phyloP scores from a whole-genome alignment of 768 basidiomycete species.

The Suillus weaverae region DNA sequence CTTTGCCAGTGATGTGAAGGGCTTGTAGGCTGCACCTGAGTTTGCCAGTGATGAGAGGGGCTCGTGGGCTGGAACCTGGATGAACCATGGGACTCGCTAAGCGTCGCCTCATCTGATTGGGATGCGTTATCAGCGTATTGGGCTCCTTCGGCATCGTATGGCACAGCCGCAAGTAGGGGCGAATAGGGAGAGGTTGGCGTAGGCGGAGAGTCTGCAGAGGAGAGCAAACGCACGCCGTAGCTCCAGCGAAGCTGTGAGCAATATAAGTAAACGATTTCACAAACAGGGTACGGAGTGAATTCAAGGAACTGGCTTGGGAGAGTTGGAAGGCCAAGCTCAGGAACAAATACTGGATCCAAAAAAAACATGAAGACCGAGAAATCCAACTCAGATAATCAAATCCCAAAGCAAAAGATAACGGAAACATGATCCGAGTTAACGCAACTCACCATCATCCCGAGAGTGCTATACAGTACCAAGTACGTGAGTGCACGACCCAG shows the following conservation, averaged over 20 bases:
- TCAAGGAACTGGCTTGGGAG: background rate
- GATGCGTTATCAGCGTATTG: background rate
- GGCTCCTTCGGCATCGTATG: background rate
- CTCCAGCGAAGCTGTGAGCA: slow-evolving; percentile 80
- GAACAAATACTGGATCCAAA: background rate
- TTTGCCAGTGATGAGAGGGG: background rate
- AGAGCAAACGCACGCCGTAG: slow-evolving; percentile 82
- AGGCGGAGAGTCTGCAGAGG: slow-evolving; percentile 56
- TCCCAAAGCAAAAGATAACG: background rate
- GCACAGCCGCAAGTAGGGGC: too few species aligned
- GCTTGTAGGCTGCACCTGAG: background rate
- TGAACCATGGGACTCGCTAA: background rate
- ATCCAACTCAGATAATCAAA: background rate
- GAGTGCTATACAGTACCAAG: slow-evolving; percentile 87
- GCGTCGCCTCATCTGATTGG: slow-evolving; percentile 15
- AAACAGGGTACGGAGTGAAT: background rate
- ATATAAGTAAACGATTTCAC: background rate
- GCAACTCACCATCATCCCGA: slow-evolving; percentile 87
- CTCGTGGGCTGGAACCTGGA: background rate
- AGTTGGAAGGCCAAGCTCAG: background rate
- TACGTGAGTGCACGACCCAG: slow-evolving; percentile 89
- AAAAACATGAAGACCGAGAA: background rate
- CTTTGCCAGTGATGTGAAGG: background rate
- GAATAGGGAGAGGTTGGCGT: slow-evolving; percentile 20
- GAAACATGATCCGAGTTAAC: background rate